phyloP scores from a whole-genome alignment of 2,329 filamentous ascomycete species.

The Septoria petroselini region DNA sequence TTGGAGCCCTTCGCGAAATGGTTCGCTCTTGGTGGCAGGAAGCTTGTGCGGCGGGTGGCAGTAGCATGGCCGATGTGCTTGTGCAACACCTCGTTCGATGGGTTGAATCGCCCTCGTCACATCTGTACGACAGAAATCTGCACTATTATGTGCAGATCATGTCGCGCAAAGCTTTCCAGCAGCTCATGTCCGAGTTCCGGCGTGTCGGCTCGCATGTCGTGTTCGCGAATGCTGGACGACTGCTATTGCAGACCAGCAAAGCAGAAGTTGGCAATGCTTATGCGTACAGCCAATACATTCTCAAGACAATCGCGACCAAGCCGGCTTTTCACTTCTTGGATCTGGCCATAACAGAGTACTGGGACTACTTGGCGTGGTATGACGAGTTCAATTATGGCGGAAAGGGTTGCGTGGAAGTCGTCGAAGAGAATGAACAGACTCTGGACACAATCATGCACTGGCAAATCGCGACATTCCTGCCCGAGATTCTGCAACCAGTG shows the following conservation, averaged over 20 bases:
- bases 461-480: constrained; percentile 91
- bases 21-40: constrained; percentile 98
- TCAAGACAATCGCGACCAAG: constrained; percentile 95
- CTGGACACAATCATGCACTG: constrained; percentile 96
- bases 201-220: constrained; percentile 92
- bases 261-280: constrained; percentile 94
- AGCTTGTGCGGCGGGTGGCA: constrained; percentile 66
- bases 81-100: constrained; percentile 96
- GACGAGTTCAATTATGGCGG: constrained; percentile 99
- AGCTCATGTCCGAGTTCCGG: constrained; percentile 94
- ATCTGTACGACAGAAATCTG: constrained; percentile 88
- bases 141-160: constrained; percentile 99
- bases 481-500: constrained; percentile 70
- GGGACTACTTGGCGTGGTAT: constrained; percentile 99
- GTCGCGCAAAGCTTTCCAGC: constrained; percentile 93
- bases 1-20: constrained; percentile 92
- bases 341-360: constrained; percentile 96
- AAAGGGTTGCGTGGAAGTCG: constrained; percentile 80
- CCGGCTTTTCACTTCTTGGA: constrained; percentile 97
- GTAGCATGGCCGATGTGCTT: constrained; percentile 93
- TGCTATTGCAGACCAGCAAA: constrained; percentile 94
- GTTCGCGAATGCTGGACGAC: constrained; percentile 85
- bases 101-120: constrained; percentile 91
- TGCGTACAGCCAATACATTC: constrained; percentile 94
- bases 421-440: constrained; percentile 70